A percentile compares a stretch with the other conserved stretches of the same genome.
phyloP scores from a whole-genome alignment of 1,284 basidiomycete genomes.

The Cutaneotrichosporon sp. region DNA sequence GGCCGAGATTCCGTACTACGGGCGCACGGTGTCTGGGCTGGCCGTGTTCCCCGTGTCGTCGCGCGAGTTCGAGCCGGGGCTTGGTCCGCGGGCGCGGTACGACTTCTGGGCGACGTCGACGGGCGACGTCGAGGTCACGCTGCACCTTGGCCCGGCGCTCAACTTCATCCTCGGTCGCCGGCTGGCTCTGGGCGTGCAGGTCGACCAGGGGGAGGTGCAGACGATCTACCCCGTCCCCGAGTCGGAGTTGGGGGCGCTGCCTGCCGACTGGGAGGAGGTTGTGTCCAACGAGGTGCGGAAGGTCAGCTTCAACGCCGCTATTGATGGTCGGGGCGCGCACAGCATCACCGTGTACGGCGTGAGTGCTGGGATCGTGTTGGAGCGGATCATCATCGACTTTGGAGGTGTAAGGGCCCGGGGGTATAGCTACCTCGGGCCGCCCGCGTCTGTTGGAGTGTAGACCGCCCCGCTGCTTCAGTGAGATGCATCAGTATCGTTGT shows the following conservation, averaged over 20 bases:
- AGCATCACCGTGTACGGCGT: constrained; percentile 12
- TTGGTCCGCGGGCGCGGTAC: constrained; percentile 65
- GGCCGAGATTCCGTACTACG: constrained; percentile 63
- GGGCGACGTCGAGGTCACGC: constrained; percentile 57
- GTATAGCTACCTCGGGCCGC: constrained; percentile 25
- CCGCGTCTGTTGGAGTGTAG: too few species aligned
- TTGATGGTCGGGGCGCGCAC: background rate
- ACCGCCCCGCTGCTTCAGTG: background rate
- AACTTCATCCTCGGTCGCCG: constrained; percentile 61
- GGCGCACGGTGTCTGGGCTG: constrained; percentile 55
- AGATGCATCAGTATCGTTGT: background rate
- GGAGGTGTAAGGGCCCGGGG: constrained; percentile 24
- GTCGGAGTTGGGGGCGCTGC: constrained; percentile 56
- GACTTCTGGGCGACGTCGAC: constrained; percentile 66
- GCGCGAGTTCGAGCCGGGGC: constrained; percentile 62
- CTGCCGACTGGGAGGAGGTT: constrained; percentile 45
- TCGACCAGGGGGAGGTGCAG: constrained; percentile 58
- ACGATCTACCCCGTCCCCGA: constrained; percentile 61
- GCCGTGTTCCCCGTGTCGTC: constrained; percentile 64
- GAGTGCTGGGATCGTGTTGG: constrained; percentile 24
- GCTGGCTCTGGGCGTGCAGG: constrained; percentile 60
- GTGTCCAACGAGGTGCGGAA: constrained; percentile 29
- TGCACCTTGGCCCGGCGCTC: constrained; percentile 61
- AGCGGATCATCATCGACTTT: constrained; percentile 25
- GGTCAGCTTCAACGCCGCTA: constrained; percentile 5